Evolutionary conservation across 345 rosid species (phyloP), one percentile per base, ranked within the genome.

Genomic region (Eutrema japonicum): DNA sequence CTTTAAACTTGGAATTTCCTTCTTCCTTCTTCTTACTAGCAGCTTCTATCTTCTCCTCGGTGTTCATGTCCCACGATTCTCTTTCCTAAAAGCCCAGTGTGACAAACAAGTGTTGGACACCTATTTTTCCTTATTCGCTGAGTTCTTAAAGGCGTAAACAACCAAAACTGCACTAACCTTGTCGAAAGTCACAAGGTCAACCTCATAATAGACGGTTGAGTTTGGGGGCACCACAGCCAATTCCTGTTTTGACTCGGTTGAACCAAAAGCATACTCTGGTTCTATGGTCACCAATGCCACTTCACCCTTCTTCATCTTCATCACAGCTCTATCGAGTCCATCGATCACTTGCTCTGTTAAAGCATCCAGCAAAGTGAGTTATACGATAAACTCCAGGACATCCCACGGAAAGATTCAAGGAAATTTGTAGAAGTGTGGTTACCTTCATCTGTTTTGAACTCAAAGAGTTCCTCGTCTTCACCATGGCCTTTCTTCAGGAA

Each of bases 1-100:
- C 89, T 83, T 89, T 96, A 71, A 89, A 96, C 80, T 85, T 63
- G 2, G 71, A 66, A 77, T 96, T 92, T 18, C 99, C 98, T 79
- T 90, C 96, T 83, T 96, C 99, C 79, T 96, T 92, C 88, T 92
- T 96, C 80, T 81, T 89, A 35, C 87, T 81, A 7, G 97, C 96
- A 47, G 92, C 90, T 81, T 88, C 99, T 62, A 96, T 85, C 80
- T 96, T 92, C 81, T 90, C 98, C 11, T 70, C 71, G 1, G 97
- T 96, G 81, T 78, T 92, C 98, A 96, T 82, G 78, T 96, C 95
- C 99, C 99, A 96, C 0, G 99, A 90, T 64, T 96, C 98, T 77
- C 82, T 96, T 9, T 96, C 99, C 93, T 91, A 74, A 30, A 76
- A 26, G 10, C 2, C 0, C 59, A 45, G 4, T 51, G 10, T 51